Percentiles rank a stretch among this genome's conserved stretches.
phyloP scores from a whole-genome alignment of 2,329 filamentous ascomycete genomes.

The Fusarium liriodendri region DNA sequence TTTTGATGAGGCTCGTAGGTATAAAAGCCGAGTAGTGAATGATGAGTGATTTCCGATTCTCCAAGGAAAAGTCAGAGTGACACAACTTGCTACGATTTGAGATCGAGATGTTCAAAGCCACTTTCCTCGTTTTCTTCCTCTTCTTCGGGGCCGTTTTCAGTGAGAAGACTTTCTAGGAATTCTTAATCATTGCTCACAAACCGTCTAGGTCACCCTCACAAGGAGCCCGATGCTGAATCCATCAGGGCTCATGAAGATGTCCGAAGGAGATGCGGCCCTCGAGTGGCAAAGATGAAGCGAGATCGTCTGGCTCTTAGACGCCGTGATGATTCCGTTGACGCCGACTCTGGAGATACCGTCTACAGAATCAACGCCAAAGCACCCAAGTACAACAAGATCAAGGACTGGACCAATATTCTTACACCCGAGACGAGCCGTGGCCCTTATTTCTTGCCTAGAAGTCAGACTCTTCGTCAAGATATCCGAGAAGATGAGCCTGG shows the following conservation, averaged over 20 bases:
- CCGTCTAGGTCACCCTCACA: not conserved
- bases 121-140: not conserved
- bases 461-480: slow-evolving; percentile 18
- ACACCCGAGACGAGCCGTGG: slow-evolving; percentile 14
- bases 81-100: not conserved
- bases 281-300: not conserved
- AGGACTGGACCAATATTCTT: slow-evolving; percentile 17
- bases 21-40: not conserved
- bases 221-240: not conserved
- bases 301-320: not conserved
- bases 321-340: not conserved
- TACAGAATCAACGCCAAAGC: slow-evolving; percentile 10
- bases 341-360: not conserved
- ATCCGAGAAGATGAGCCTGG: slow-evolving; percentile 13
- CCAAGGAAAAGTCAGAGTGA: not conserved
- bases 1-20: not conserved
- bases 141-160: not conserved
- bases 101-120: not conserved
- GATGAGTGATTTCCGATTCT: not conserved
- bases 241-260: not conserved
- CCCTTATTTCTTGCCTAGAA: slow-evolving; percentile 13
- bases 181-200: not conserved
- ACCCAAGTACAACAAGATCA: slow-evolving; percentile 10
- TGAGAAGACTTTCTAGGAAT: not conserved
- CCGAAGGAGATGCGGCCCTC: not conserved